Base-by-base conservation (phyloP, 768 basidiomycete genomes). In the Pisolithus microcarpus region DNA sequence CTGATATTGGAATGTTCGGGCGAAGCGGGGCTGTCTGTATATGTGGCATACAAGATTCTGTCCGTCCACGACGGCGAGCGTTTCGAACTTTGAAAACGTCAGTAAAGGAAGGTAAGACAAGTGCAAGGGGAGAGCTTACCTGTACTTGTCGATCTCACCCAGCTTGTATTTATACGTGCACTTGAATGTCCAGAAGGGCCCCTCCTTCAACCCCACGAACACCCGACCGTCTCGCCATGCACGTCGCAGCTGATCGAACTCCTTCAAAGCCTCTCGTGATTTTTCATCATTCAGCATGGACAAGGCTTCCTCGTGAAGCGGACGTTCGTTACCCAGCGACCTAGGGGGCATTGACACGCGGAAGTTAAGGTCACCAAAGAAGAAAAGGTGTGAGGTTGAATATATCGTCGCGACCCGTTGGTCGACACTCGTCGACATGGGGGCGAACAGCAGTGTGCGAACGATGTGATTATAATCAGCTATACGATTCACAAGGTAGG, bases 351-450 rank as follows among this genome's bases (percentile, higher is more conserved):
- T 58, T n/a, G 76, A 72, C 15, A 98, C 66, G 15, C 93, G 82
- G 67, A 93, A 96, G 68, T 97, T 97, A 55, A 96, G 78, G 68
- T 97, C 94, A 6, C 95, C 95, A 31, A 96, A 76, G 64, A 96
- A 76, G 75, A 97, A 96, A 1, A 96, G 75, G 65, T 97, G 91
- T 11, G 91, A 90, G 0, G 92, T 87, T 40, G 82, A 74, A 71
- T 88, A 92, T 43, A 97, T 78, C 10, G 82, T 85, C 44, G 81
- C 79, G 5, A 73, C 69, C 10, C 56, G 51, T 24, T 58, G 59
- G 0, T 75, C 66, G 8, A 69, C 64, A 3, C 71, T 66, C 3
- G 67, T 64, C 34, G 72, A 65, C 2, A 74, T 51, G 7, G 87
- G 73, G 8, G 80, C 71, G 60, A 99, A 96, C 43, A 94, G 75